Evolutionary conservation across 257 asterid genomes (phyloP).

Genomic region (Lavandula angustifolia): DNA sequence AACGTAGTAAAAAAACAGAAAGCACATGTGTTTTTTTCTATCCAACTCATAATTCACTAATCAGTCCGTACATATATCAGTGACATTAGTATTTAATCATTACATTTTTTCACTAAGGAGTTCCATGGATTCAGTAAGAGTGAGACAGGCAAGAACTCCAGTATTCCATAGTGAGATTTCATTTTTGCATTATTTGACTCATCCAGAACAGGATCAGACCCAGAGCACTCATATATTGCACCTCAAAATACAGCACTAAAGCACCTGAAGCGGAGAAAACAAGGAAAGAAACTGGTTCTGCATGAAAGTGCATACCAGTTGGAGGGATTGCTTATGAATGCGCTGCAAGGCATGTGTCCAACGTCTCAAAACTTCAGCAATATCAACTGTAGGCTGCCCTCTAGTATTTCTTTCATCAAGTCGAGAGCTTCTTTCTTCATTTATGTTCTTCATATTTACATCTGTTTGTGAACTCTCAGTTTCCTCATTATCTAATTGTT

Average conservation of each 20-base stretch:
- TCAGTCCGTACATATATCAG: no score
- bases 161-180: not conserved
- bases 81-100: no score
- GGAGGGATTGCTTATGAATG: conserved; percentile 93
- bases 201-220: no score
- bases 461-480: conserved; percentile 48
- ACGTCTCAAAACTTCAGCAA: conserved; percentile 93
- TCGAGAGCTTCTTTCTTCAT: conserved; percentile 56
- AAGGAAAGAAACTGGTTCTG: conserved; percentile 21
- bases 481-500: conserved; percentile 59
- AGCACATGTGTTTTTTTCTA: no score
- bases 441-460: conserved; percentile 44
- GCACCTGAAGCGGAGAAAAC: conserved; percentile 1
- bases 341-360: conserved; percentile 99
- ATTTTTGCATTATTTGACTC: conserved; percentile 5
- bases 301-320: conserved; percentile 57
- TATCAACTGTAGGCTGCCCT: conserved; percentile 92
- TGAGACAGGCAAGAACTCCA: no score
- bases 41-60: no score
- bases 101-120: no score
- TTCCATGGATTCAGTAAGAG: no score
- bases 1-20: no score
- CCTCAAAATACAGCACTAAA: conserved; percentile 11
- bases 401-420: conserved; percentile 73
- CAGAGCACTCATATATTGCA: conserved; percentile 5